Base-by-base conservation (phyloP, 352 stramenopile genomes). In the Globisporangium iwayamae region DNA sequence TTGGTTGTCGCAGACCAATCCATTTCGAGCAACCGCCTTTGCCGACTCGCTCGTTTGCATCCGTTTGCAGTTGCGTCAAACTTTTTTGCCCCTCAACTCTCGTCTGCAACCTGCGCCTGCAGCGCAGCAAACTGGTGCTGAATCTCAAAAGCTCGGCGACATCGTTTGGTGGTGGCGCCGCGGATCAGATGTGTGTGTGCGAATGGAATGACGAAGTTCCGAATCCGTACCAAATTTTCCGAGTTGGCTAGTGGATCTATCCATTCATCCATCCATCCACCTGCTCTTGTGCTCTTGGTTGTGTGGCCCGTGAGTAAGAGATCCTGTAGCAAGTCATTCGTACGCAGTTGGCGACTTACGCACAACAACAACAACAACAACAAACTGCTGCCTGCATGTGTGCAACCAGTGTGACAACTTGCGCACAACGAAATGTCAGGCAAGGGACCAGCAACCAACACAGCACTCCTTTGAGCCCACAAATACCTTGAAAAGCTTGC, bases 131-230 rank as follows among this genome's bases (percentile, higher is more conserved):
- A 34, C 20, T 6, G 5, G 22, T 11, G 11, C 50, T 56, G 50
- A 56, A 56, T 56, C 16, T 56, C 25, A 47, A 47, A 11, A 47
- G 43, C 43, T 43, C 51, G 30, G 18, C 52, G 52, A 58, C 52
- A 58, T 58, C 52, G 3, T 30, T 58, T 58, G 32, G 32, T 45
- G 52, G 52, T 46, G 52, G 52, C 52, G 30, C 4, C 16, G 32
- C 32, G 32, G 36, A 45, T 58, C 52, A 61, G 56, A 51, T 52
- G 56, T 51, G 39, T 55, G 13, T 55, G 13, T 11, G 46, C 28
- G 16, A 22, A 22, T 38, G 10, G 50, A 22, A 56, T 16, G 51
- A 38, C 22, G 34, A 41, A 14, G 25, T 45, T n/a, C 34, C 9
- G 10, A 41, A 14, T 36, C 36, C 10, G 36, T 41, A 10, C 36